These are phyloP conservation scores for Rubus idaeus DNA, from an alignment of 306 rosid species.

Conservation along the genomic window DNA sequence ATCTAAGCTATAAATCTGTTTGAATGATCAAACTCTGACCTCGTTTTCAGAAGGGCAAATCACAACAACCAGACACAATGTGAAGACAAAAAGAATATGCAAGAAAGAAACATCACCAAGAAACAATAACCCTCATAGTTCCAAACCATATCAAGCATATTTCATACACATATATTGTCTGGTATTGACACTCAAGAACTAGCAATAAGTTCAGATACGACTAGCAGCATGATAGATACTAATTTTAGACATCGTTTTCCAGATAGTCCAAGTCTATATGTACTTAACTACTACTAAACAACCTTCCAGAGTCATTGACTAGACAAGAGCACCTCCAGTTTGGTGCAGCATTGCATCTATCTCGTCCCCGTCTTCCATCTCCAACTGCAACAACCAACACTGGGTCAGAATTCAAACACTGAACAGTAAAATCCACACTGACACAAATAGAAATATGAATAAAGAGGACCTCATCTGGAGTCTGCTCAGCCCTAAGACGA, in stretches of 20 bases:
- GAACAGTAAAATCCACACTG: background rate
- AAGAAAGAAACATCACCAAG: background rate
- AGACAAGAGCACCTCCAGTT: conserved; percentile 58
- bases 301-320: background rate
- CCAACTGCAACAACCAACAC: conserved; percentile 49
- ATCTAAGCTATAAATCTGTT: too few relatives aligned
- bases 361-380: conserved; percentile 92
- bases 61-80: background rate
- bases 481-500: conserved; percentile 71
- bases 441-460: too few relatives aligned
- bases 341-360: conserved; percentile 87
- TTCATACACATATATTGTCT: background rate
- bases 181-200: background rate
- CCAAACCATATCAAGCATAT: background rate
- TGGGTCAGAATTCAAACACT: background rate
- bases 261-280: background rate
- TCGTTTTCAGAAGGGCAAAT: background rate
- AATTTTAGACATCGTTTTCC: background rate
- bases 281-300: background rate
- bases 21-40: background rate
- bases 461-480: conserved; percentile 66
- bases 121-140: background rate
- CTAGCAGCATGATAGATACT: background rate
- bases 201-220: background rate
- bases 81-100: background rate